Percentiles rank a stretch among this genome's conserved stretches.
These are phyloP conservation scores for Leishmania tarentolae DNA, from an alignment of 208 protist species.

Conservation along the genomic window DNA sequence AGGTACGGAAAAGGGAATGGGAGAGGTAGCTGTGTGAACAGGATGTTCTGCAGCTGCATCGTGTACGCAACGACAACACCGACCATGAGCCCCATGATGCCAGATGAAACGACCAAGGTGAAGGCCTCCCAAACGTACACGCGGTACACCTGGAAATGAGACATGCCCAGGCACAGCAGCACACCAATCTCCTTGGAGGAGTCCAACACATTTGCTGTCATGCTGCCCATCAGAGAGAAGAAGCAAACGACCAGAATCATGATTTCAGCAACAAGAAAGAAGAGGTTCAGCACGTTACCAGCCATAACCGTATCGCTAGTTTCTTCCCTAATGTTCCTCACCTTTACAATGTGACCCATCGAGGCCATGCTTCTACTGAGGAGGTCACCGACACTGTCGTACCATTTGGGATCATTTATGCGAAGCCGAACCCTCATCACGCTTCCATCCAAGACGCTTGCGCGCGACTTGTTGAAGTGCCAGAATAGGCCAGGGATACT, in stretches of 20 bases:
- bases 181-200: conserved; percentile 96
- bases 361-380: conserved; percentile 1
- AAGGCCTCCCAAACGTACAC: conserved; percentile 97
- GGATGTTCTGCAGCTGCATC: conserved; percentile 87
- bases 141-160: conserved; percentile 71
- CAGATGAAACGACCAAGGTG: conserved; percentile 89
- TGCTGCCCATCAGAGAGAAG: conserved; percentile 93
- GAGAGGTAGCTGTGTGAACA: conserved; percentile 92
- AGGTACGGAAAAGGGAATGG: conserved; percentile 91
- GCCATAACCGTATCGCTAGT: conserved; percentile 48
- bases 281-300: conserved; percentile 76
- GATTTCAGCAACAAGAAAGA: conserved; percentile 90
- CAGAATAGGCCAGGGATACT: conserved; percentile 20
- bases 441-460: conserved; percentile 17
- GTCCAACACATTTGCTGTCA: conserved; percentile 93
- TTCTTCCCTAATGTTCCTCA: conserved; percentile 22
- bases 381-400: conserved; percentile 9
- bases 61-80: conserved; percentile 90
- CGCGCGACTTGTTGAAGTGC: conserved; percentile 12
- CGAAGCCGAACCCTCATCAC: conserved; percentile 11
- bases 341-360: background rate
- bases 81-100: conserved; percentile 90
- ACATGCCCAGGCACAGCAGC: conserved; percentile 90
- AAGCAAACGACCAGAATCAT: conserved; percentile 94
- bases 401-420: background rate